Percentiles rank a stretch among this genome's conserved stretches.
Evolutionary conservation across 768 basidiomycete species (phyloP).

Genomic region (Polyporus arcularius): DNA sequence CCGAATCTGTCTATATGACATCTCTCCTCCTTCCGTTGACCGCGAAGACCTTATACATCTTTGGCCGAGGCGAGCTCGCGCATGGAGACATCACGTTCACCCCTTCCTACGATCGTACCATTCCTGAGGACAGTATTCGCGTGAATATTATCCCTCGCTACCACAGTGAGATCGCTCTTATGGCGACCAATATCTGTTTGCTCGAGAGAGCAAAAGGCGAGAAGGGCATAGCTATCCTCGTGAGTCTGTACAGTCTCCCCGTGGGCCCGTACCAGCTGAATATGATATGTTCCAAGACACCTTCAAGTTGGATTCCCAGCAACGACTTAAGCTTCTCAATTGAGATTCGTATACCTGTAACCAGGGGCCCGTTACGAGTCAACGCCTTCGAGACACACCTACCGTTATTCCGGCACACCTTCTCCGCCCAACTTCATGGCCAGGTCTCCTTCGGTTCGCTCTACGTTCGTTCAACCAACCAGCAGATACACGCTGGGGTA

Average conservation of each 20-base stretch:
- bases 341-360: slow-evolving; percentile 4
- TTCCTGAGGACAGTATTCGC: slow-evolving; percentile 1
- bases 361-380: not conserved
- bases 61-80: slow-evolving; percentile 13
- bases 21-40: slow-evolving; percentile 19
- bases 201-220: slow-evolving; percentile 17
- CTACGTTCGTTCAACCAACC: not conserved
- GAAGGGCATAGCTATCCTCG: slow-evolving; percentile 16
- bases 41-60: slow-evolving; percentile 21
- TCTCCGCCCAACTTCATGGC: not conserved
- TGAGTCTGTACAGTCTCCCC: not conserved
- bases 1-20: not conserved
- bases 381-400: slow-evolving; percentile 13
- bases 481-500: slow-evolving; percentile 2
- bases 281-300: not conserved
- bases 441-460: slow-evolving; percentile 9
- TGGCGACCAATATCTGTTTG: slow-evolving; percentile 18
- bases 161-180: not conserved
- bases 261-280: not conserved
- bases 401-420: slow-evolving; percentile 1
- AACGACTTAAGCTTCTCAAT: not conserved
- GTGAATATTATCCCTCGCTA: slow-evolving; percentile 18
- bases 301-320: not conserved
- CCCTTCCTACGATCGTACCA: slow-evolving; percentile 2
- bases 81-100: slow-evolving; percentile 17